Evolutionary conservation across 106 monocot genomes (phyloP).

Genomic region (Platanthera guangdongensis): DNA sequence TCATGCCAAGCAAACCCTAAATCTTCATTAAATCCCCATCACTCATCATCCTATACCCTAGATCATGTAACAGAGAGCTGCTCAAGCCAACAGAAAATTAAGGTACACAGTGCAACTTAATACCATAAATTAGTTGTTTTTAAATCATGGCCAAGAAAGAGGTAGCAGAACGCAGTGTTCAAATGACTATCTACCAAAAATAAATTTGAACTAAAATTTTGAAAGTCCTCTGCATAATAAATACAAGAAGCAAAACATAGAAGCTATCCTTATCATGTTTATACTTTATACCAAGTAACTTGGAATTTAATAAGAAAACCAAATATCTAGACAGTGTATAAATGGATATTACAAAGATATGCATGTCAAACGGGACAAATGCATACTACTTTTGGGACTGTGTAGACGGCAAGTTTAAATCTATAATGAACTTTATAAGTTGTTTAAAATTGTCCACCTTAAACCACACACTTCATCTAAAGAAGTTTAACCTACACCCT

Average conservation of each 20-base stretch:
- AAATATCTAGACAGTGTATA: not conserved
- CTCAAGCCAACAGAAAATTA: conserved; percentile 13
- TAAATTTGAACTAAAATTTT: not conserved
- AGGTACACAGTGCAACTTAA: not conserved
- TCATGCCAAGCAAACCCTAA: too few relatives aligned
- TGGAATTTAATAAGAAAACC: not conserved
- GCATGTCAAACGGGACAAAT: not conserved
- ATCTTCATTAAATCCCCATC: too few relatives aligned
- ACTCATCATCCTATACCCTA: too few relatives aligned
- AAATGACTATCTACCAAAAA: not conserved
- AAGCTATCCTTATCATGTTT: not conserved
- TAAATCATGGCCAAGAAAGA: not conserved
- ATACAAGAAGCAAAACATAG: not conserved
- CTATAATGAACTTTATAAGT: too few relatives aligned
- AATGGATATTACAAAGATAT: not conserved
- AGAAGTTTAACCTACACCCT: too few relatives aligned
- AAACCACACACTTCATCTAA: too few relatives aligned
- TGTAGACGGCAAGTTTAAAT: too few relatives aligned
- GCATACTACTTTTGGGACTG: too few relatives aligned
- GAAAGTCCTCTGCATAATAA: not conserved
- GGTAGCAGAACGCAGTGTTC: not conserved
- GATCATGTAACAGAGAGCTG: conserved; percentile 60
- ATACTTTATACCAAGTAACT: not conserved
- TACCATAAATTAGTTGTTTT: not conserved
- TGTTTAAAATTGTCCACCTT: too few relatives aligned